phyloP scores from a whole-genome alignment of 2,329 filamentous ascomycete species.

The Venturia pyrina region DNA sequence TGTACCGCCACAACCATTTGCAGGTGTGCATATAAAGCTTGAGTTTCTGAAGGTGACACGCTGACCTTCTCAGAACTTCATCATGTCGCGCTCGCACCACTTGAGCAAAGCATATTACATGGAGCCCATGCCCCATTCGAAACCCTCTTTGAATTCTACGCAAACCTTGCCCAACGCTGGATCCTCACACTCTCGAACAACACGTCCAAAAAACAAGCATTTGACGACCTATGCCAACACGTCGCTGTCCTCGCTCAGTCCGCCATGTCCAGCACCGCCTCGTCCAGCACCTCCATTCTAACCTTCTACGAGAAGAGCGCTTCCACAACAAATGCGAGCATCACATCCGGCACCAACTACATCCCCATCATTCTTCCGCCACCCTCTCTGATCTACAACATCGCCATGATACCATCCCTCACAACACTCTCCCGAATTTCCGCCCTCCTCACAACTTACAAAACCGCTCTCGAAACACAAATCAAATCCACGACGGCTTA shows the following conservation, averaged over 20 bases:
- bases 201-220: conserved; percentile 39
- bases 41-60: not conserved
- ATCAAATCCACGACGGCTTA: conserved; percentile 22
- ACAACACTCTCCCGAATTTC: conserved; percentile 6
- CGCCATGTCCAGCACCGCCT: conserved; percentile 19
- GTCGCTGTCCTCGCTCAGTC: conserved; percentile 24
- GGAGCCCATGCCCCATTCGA: conserved; percentile 19
- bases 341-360: not conserved
- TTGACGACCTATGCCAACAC: conserved; percentile 21
- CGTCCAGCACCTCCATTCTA: conserved; percentile 43
- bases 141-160: conserved; percentile 58
- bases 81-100: not conserved
- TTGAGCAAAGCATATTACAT: conserved; percentile 5
- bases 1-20: conserved; percentile 27
- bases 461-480: not conserved
- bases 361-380: not conserved
- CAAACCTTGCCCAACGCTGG: conserved; percentile 50
- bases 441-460: conserved; percentile 9
- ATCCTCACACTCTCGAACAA: conserved; percentile 26
- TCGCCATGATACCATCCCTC: conserved; percentile 3
- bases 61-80: conserved; percentile 1
- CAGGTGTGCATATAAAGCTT: not conserved
- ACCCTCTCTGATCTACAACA: not conserved
- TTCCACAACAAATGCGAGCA: conserved; percentile 41
- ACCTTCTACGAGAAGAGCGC: conserved; percentile 60